Percentiles rank a stretch among this genome's conserved stretches.
phyloP scores from a whole-genome alignment of 2,329 filamentous ascomycete genomes.

The Magnaporthiopsis rhizophila region DNA sequence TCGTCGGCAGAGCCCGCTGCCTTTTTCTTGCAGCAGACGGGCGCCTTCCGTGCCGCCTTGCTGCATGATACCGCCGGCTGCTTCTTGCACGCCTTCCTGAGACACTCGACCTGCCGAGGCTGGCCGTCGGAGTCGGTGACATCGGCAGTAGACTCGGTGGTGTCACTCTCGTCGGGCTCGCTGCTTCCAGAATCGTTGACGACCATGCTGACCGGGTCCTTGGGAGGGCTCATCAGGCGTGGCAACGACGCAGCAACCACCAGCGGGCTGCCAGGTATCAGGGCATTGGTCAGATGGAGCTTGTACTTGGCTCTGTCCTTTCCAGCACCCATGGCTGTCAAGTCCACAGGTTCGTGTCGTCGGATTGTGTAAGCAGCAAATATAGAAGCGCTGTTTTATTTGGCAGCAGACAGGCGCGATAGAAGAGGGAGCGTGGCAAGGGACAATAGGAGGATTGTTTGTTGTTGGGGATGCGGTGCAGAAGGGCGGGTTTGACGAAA shows the following conservation, averaged over 20 bases:
- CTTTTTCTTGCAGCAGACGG: not conserved
- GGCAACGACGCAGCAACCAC: not conserved
- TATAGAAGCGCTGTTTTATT: too few species aligned
- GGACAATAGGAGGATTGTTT: not conserved
- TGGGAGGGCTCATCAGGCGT: not conserved
- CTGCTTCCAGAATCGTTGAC: slow-evolving; percentile 7
- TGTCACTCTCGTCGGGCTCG: not conserved
- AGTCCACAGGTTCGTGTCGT: not conserved
- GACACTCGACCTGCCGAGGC: not conserved
- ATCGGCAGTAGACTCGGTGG: not conserved
- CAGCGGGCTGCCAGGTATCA: slow-evolving; percentile 2
- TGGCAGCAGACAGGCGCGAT: not conserved
- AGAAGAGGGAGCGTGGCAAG: not conserved
- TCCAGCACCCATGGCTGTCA: not conserved
- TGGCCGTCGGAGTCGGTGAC: not conserved
- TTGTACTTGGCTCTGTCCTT: slow-evolving; percentile 1
- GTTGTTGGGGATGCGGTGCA: not conserved
- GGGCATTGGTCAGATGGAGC: slow-evolving; percentile 2
- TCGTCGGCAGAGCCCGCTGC: not conserved
- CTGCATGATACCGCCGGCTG: not conserved
- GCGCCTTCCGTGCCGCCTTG: not conserved
- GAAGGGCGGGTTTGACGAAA: not conserved
- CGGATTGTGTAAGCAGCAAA: not conserved
- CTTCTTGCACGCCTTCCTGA: not conserved
- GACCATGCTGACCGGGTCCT: not conserved